Evolutionary conservation across 495 filamentous ascomycete species (phyloP), one percentile per base, ranked within the genome.

Genomic region (Aspergillus carlsbadensis): DNA sequence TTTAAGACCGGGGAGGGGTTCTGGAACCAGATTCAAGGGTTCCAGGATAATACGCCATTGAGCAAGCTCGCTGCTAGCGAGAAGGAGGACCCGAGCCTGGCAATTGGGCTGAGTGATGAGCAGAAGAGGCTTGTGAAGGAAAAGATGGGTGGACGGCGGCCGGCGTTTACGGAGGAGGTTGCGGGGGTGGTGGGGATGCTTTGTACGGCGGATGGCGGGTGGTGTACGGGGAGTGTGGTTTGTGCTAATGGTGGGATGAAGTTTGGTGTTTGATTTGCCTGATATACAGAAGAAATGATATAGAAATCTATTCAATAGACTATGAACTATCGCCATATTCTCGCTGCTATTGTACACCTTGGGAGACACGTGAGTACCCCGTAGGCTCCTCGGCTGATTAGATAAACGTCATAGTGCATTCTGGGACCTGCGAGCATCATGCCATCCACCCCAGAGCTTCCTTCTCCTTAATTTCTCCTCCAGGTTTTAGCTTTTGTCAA

Each of bases 241-340:
- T 89, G 87, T 70, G 89, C 89, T n/a, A 95, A 95, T 68, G 91
- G 91, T 2, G 91, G 91, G 6, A 87, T 94, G 82, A 77, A 76
- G 67, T 74, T 55, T 57, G 51, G 3, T 37, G 45, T 29, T 65
- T 48, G 34, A 40, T 36, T 50, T n/a, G n/a, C 5, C 10, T 35
- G 21, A 2, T n/a, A 33, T 29, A 47, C 26, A 29, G 31, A 29
- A 47, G 24, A 31, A 10, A 2, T 8, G 36, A 39, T 39, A 37
- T 37, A 37, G 11, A 37, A n/a, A 37, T 37, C 35, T 39, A 39
- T n/a, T n/a, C n/a, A n/a, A n/a, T n/a, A n/a, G n/a, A n/a, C n/a
- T n/a, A n/a, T n/a, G n/a, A n/a, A n/a, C n/a, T n/a, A n/a, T n/a
- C n/a, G n/a, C n/a, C n/a, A n/a, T n/a, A n/a, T n/a, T n/a, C n/a